phyloP scores from a whole-genome alignment of 2,329 filamentous ascomycete genomes.

The Penicillium sp. region DNA sequence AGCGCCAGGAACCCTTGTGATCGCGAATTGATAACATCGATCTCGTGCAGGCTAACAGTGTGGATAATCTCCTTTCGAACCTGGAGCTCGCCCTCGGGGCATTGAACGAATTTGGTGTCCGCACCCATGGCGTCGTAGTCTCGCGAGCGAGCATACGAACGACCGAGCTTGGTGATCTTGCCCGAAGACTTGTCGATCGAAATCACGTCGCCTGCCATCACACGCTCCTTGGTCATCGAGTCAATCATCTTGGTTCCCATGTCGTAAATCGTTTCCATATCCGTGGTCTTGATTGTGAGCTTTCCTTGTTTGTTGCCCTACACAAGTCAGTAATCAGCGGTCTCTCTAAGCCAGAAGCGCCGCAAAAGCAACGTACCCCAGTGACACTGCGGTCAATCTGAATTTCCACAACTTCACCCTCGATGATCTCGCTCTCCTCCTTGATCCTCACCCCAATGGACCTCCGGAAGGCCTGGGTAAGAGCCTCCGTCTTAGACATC shows the following conservation, averaged over 20 bases:
- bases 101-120: constrained; percentile 97
- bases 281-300: constrained; percentile 97
- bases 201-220: constrained; percentile 97
- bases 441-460: constrained; percentile 98
- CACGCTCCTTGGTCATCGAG: constrained; percentile 97
- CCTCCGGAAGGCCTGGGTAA: constrained; percentile 98
- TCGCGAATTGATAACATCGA: constrained; percentile 97
- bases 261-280: constrained; percentile 99
- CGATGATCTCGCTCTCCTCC: constrained; percentile 98
- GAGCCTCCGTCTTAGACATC: constrained; percentile 98
- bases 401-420: constrained; percentile 97
- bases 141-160: constrained; percentile 87
- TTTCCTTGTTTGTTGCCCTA: constrained; percentile 95
- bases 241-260: constrained; percentile 99
- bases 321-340: constrained; percentile 5
- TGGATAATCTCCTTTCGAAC: constrained; percentile 96
- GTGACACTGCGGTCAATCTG: constrained; percentile 97
- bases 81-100: constrained; percentile 93
- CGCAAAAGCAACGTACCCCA: constrained; percentile 51
- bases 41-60: constrained; percentile 94
- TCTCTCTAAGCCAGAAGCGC: too few species aligned
- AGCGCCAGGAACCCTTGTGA: constrained; percentile 97
- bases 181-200: constrained; percentile 98
- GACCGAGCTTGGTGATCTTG: constrained; percentile 94
- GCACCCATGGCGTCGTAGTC: constrained; percentile 99